phyloP scores from a whole-genome alignment of 2,329 filamentous ascomycete species.

The Grosmannia clavigera region DNA sequence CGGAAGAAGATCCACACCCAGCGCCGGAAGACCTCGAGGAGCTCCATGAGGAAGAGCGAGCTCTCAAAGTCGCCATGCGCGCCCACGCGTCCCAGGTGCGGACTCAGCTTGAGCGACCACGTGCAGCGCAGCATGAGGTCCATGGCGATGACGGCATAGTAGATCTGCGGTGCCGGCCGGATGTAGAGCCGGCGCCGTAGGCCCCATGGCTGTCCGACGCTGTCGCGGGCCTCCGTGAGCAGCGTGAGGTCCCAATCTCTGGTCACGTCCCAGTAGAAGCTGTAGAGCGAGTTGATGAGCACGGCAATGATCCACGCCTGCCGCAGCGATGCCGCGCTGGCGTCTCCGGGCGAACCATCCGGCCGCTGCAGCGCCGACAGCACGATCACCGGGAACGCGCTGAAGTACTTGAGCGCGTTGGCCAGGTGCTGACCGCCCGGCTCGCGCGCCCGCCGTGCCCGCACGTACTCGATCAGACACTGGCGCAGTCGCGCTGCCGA shows the following conservation, averaged over 20 bases:
- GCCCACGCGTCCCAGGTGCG: constrained; percentile 69
- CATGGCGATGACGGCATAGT: constrained; percentile 68
- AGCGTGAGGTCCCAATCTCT: constrained; percentile 95
- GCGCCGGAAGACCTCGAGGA: constrained; percentile 72
- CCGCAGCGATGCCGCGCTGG: constrained; percentile 25
- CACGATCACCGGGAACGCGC: constrained; percentile 82
- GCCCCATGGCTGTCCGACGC: constrained; percentile 60
- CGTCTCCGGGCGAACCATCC: constrained; percentile 28
- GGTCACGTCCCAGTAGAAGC: constrained; percentile 96
- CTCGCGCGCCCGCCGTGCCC: constrained; percentile 50
- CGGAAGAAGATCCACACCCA: constrained; percentile 98
- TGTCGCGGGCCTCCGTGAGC: constrained; percentile 46
- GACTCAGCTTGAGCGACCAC: constrained; percentile 79
- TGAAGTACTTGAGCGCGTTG: constrained; percentile 92
- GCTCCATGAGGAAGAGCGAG: constrained; percentile 77
- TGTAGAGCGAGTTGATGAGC: constrained; percentile 76
- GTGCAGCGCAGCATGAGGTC: constrained; percentile 79
- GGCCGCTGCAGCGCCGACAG: constrained; percentile 59
- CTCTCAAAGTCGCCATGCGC: constrained; percentile 58
- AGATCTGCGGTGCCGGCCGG: constrained; percentile 51
- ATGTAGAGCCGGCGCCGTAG: constrained; percentile 66
- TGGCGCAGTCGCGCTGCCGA: constrained; percentile 80
- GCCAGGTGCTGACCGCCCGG: constrained; percentile 73
- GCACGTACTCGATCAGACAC: constrained; percentile 76
- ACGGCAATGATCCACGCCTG: constrained; percentile 59